Base-by-base conservation (phyloP, 1,284 basidiomycete genomes). In the Takashimella tepidaria region DNA sequence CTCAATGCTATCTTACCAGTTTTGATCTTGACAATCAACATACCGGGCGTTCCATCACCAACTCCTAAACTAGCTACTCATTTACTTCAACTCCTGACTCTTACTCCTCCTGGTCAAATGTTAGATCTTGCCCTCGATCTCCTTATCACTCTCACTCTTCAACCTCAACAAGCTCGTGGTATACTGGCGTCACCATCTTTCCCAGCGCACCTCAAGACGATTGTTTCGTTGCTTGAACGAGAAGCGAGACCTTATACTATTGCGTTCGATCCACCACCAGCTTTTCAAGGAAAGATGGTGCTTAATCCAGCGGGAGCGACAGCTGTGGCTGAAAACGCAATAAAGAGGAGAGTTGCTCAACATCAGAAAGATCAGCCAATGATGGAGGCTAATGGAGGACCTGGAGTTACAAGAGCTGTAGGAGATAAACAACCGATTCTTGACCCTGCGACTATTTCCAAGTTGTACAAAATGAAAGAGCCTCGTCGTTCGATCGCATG, bases 91-190 rank as follows among this genome's bases (percentile, higher is more conserved):
- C 57, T 68, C 31, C 47, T 69, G 46, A 62, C 63, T 23, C 59
- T 62, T n/a, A 54, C 56, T 12, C 66, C 68, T 3, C 58, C 59
- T 16, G 23, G 58, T 3, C 49, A 51, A 19, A 49, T 69, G 5
- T 61, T 72, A 40, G 71, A 72, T 45, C 53, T 68, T 8, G 58
- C 61, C 8, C 62, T 75, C 46, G 71, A 73, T 55, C 54, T 69
- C 2, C 57, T 75, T 13, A 65, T 69, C 16, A 61, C 68, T 6
- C 56, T 73, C 40, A 64, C 66, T 0, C 53, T 56, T 3, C 50
- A 64, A 22, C 47, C 61, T 4, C 19, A 61, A 3, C 56, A 67
- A 26, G 56, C 67, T 11, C 63, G 67, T 5, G 45, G 49, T 19
- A 65, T 72, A 42, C 63, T 73, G 16, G 47, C 62, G 2, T 51